Evolutionary conservation across 345 rosid genomes (phyloP), one percentile per base, ranked within the genome.

Genomic region (Linum lewisii): DNA sequence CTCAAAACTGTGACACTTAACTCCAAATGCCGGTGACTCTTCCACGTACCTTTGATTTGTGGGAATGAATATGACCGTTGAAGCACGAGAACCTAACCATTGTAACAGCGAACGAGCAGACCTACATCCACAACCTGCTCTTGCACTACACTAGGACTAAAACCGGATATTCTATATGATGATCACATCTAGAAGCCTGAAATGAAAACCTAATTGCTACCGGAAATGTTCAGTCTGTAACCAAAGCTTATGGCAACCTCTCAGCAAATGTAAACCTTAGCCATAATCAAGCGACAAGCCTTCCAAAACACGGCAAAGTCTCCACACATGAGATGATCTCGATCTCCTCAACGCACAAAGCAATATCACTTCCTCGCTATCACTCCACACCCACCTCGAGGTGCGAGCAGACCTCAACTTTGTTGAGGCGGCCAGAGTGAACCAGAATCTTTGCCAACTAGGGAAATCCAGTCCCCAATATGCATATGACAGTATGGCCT

Each of bases 381-480:
- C 86, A 81, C 82, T 90, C 93, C 88, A 84, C 97, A 87, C 93
- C 90, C 84, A 66, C 84, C 68, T 75, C 38, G 78, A 90, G 99
- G 97, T 87, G 99, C 83, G 90, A 94, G 95, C 82, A 80, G 70
- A 69, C 70, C 77, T 71, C 49, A 70, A 57, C 65, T 77, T 75
- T 70, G 80, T 72, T 73, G 87, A 69, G 79, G 96, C 88, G 84
- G 99, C 99, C 97, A 94, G 99, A 87, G 87, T 94, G 91, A 82
- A 89, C 75, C 71, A 66, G 59, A 69, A 78, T 67, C 57, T 72
- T 62, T 69, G 57, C 61, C 72, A 71, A 80, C 79, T 71, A 84
- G 63, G 72, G 66, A 75, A 85, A 67, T 78, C 67, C 63, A 77
- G 51, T 60, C 37, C 47, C 64, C 64, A 72, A 42, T 73, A 62